phyloP scores from a whole-genome alignment of 139 green algal genomes.

The Monoraphidium neglectum region DNA sequence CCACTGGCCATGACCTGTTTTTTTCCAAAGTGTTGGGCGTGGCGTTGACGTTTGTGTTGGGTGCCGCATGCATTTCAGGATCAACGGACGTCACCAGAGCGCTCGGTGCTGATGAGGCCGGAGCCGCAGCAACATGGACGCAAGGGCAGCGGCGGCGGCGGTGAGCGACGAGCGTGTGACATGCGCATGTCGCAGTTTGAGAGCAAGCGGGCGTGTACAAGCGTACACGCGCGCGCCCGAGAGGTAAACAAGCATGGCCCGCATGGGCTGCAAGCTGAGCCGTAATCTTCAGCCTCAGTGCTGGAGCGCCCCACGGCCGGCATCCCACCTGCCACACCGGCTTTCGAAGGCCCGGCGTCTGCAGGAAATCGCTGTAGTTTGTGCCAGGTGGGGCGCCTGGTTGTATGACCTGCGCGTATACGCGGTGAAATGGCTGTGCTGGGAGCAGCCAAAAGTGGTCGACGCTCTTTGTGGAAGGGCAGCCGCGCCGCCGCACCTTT shows the following conservation, averaged over 20 bases:
- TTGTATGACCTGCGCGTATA: background rate
- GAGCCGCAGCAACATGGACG: background rate
- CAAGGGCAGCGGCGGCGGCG: background rate
- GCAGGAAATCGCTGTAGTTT: slow-evolving; percentile 26
- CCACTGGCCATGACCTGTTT: slow-evolving; percentile 58
- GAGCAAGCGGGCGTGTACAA: background rate
- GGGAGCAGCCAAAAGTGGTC: background rate
- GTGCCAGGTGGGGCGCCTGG: background rate
- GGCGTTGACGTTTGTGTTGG: too few species aligned
- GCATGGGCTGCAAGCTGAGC: too few species aligned
- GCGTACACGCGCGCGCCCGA: background rate
- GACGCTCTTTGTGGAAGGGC: too few species aligned
- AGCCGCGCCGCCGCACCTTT: too few species aligned
- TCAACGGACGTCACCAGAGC: too few species aligned
- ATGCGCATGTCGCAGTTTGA: background rate
- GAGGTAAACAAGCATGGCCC: too few species aligned
- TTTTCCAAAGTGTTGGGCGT: too few species aligned
- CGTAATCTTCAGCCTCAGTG: too few species aligned
- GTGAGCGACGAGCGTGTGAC: background rate
- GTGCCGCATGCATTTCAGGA: too few species aligned
- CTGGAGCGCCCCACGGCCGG: too few species aligned
- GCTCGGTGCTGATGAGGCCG: too few species aligned
- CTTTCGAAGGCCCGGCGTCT: slow-evolving; percentile 30
- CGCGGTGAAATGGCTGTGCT: background rate
- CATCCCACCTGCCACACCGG: slow-evolving; percentile 47